Conservation (phyloP, 2,329 filamentous ascomycete species). For the Aspergillus pseudonomiae region DNA sequence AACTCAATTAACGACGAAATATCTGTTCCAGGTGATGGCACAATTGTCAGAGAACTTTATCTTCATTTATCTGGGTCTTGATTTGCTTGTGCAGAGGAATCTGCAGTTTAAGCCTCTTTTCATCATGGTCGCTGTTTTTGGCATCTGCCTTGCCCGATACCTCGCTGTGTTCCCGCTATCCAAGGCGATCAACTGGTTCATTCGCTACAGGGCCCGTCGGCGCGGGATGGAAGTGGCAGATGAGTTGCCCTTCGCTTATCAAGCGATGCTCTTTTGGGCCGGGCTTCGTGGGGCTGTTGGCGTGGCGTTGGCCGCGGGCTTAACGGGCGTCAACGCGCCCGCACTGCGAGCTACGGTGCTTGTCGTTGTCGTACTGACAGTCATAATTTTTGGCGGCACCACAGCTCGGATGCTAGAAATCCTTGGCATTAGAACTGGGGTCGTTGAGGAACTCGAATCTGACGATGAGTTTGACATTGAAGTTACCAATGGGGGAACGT, state of each 20-base stretch:
- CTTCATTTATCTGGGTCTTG: constrained; percentile 96
- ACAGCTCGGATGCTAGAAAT: constrained; percentile 98
- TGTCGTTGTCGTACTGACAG: constrained; percentile 93
- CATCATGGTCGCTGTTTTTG: constrained; percentile 87
- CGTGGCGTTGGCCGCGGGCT: constrained; percentile 86
- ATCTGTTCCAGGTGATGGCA: constrained; percentile 90
- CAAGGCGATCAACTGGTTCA: constrained; percentile 86
- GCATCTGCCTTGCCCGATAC: constrained; percentile 91
- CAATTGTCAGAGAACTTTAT: constrained; percentile 99
- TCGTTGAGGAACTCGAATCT: constrained; percentile 94
- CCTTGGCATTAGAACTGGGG: constrained; percentile 90
- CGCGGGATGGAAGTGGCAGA: constrained; percentile 77
- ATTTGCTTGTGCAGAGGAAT: constrained; percentile 87
- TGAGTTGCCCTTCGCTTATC: constrained; percentile 91
- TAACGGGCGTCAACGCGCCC: constrained; percentile 78
- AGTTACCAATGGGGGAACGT: constrained; percentile 69
- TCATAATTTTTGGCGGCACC: constrained; percentile 98
- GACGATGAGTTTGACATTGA: constrained; percentile 99
- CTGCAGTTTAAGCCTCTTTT: constrained; percentile 92
- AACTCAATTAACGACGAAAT: constrained; percentile 97
- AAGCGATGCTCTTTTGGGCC: constrained; percentile 99
- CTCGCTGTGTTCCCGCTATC: constrained; percentile 94
- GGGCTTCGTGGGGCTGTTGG: constrained; percentile 93
- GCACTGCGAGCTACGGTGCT: constrained; percentile 92
- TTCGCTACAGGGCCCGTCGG: constrained; percentile 79